Conservation (phyloP, 2,329 filamentous ascomycete species). For the Calonectria honghensis region DNA sequence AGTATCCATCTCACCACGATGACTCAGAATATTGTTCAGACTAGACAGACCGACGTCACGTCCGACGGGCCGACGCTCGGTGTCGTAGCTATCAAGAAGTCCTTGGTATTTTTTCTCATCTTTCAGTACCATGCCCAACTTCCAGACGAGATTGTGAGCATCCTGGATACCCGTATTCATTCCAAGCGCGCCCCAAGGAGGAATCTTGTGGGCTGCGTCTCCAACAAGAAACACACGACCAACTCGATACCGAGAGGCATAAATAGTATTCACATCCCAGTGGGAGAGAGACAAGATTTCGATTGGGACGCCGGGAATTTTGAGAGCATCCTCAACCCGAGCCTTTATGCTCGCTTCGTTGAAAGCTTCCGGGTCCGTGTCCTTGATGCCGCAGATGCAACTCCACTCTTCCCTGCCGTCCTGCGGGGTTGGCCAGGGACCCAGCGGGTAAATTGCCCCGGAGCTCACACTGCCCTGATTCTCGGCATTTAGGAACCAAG, state of each 20-base stretch:
- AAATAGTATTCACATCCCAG: constrained; percentile 33
- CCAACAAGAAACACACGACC: constrained; percentile 23
- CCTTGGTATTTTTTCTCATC: constrained; percentile 20
- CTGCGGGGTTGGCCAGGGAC: constrained; percentile 19
- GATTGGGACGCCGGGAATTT: constrained; percentile 9
- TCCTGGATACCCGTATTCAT: constrained; percentile 34
- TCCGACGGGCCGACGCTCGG: constrained; percentile 24
- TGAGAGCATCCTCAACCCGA: constrained; percentile 9
- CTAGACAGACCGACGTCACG: constrained; percentile 21
- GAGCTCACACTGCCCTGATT: constrained; percentile 30
- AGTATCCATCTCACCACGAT: constrained; percentile 24
- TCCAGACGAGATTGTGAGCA: constrained; percentile 29
- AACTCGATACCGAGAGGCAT: constrained; percentile 16
- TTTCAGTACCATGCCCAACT: constrained; percentile 17
- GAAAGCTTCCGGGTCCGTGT: constrained; percentile 24
- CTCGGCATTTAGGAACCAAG: constrained; percentile 23
- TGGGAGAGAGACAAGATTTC: constrained; percentile 10
- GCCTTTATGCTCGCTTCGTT: not conserved
- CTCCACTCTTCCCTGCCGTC: constrained; percentile 27
- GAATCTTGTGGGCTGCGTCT: constrained; percentile 28
- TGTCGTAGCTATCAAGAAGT: constrained; percentile 29
- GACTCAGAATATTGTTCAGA: constrained; percentile 23
- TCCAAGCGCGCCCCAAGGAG: constrained; percentile 27
- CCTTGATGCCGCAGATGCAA: constrained; percentile 9
- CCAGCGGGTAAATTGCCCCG: constrained; percentile 27